Evolutionary conservation across 805 yeast species (phyloP), one percentile per base, ranked within the genome.

Genomic region (Metschnikowia santaceciliae): DNA sequence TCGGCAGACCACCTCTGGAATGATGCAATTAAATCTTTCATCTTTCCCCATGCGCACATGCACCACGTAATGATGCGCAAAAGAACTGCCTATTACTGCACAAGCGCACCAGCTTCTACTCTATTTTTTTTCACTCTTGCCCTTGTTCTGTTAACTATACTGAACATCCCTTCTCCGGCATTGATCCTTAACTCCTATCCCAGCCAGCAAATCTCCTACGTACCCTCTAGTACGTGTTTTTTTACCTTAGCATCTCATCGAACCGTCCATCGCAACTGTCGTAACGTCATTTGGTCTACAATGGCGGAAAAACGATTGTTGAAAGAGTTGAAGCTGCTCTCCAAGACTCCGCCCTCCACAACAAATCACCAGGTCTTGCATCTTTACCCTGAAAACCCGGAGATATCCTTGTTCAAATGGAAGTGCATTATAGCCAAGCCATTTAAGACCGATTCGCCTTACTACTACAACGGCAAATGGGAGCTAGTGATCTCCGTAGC

Each of bases 391-490:
- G 54, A 56, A 8, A 56, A 66, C 7, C 42, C 54, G 10, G 61
- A 58, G 10, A 14, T 23, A 14, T 57, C 59, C 2, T 43, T 59
- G 5, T 45, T 14, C 45, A 22, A 26, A 35, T 59, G 62, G 62
- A 34, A 19, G 8, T 60, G 61, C n/a, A 43, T 22, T 6, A 57
- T 59, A 11, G 52, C 51, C 14, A 59, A 59, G 72, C 72, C 42
- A 68, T 71, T 20, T 23, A 54, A 50, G 32, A 49, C 55, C 2
- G 77, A 72, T 22, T 76, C 86, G 1, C 78, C 79, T 0, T 86
- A 75, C 60, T 76, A 73, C 44, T 67, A 69, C 53, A 67, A 71
- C n/a, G 81, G 81, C 3, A 63, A 65, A 40, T 85, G 88, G 81
- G 64, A 65, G 20, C 63, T 86, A 34, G 61, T 58, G 1, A 79